These are phyloP conservation scores for Juglanconis oblonga DNA, from an alignment of 2,329 filamentous ascomycete genomes.

Conservation along the genomic window DNA sequence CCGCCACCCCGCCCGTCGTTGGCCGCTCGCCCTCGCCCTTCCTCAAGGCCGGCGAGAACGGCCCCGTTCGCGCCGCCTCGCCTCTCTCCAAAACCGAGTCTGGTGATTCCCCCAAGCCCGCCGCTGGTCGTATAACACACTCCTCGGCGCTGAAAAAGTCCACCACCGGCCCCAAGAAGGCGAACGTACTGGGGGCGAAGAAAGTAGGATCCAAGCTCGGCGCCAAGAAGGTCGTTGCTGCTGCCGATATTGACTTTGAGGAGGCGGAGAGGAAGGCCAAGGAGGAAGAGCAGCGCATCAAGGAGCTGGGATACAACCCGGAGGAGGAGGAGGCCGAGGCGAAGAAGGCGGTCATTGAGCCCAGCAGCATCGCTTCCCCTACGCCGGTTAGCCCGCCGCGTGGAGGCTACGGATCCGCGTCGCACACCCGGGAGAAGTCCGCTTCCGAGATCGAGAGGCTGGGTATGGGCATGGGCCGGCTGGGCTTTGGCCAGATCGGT, in stretches of 20 bases:
- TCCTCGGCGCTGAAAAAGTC: slow-evolving; percentile 82
- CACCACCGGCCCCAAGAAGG: slow-evolving; percentile 68
- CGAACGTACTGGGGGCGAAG: slow-evolving; percentile 82
- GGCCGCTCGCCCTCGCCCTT: slow-evolving; percentile 88
- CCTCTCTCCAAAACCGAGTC: slow-evolving; percentile 67
- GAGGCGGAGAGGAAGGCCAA: slow-evolving; percentile 96
- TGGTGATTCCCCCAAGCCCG: slow-evolving; percentile 45
- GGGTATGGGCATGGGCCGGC: slow-evolving; percentile 80
- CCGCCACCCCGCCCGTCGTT: slow-evolving; percentile 77
- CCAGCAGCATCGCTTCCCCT: slow-evolving; percentile 64
- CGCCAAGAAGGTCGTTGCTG: slow-evolving; percentile 77
- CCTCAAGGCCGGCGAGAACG: slow-evolving; percentile 69
- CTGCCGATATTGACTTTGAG: slow-evolving; percentile 87
- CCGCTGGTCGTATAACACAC: slow-evolving; percentile 70
- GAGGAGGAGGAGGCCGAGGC: slow-evolving; percentile 64
- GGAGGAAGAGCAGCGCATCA: slow-evolving; percentile 94
- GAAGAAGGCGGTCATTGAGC: slow-evolving; percentile 38
- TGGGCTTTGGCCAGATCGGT: slow-evolving; percentile 86
- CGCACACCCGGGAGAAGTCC: slow-evolving; percentile 56
- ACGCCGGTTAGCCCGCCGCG: slow-evolving; percentile 69
- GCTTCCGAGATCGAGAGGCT: slow-evolving; percentile 82
- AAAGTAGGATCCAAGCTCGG: slow-evolving; percentile 79
- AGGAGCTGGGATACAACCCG: slow-evolving; percentile 91
- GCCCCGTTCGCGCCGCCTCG: slow-evolving; percentile 73
- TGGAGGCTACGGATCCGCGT: slow-evolving; percentile 60